phyloP scores from a whole-genome alignment of 1,284 basidiomycete species.

The Mycena sp. region DNA sequence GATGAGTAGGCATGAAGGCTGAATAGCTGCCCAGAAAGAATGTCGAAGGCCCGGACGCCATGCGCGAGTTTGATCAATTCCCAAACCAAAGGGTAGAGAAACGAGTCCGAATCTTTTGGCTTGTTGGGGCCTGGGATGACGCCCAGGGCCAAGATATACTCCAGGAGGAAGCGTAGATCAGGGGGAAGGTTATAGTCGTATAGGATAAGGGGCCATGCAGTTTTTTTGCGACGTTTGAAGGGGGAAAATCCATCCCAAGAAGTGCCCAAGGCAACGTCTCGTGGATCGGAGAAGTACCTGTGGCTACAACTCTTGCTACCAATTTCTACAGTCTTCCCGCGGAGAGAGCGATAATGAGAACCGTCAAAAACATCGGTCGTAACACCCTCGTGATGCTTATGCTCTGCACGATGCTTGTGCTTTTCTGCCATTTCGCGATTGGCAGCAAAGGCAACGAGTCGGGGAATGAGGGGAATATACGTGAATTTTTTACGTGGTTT shows the following conservation, averaged over 20 bases:
- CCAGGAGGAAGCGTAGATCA: conserved; percentile 40
- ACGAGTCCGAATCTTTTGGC: no score
- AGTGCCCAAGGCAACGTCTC: conserved; percentile 46
- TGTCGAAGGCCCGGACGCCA: no score
- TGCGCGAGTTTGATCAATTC: no score
- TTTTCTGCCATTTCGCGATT: not conserved
- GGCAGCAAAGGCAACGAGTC: conserved; percentile 28
- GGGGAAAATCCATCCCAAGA: no score
- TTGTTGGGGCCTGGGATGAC: no score
- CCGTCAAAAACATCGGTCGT: conserved; percentile 47
- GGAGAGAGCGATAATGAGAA: conserved; percentile 36
- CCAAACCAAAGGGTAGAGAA: no score
- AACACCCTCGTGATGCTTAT: not conserved
- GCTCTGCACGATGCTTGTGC: not conserved
- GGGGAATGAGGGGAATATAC: conserved; percentile 41
- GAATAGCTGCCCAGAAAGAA: no score
- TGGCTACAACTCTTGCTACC: conserved; percentile 27
- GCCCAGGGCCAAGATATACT: no score
- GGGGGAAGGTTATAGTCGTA: conserved; percentile 44
- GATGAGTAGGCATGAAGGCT: no score
- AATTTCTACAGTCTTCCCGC: conserved; percentile 25
- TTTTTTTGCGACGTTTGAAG: no score
- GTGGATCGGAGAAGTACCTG: conserved; percentile 39
- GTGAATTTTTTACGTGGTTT: no score
- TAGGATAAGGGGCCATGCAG: conserved; percentile 53